phyloP scores from a whole-genome alignment of 208 protist genomes.

The Blastocrithidia nonstop region DNA sequence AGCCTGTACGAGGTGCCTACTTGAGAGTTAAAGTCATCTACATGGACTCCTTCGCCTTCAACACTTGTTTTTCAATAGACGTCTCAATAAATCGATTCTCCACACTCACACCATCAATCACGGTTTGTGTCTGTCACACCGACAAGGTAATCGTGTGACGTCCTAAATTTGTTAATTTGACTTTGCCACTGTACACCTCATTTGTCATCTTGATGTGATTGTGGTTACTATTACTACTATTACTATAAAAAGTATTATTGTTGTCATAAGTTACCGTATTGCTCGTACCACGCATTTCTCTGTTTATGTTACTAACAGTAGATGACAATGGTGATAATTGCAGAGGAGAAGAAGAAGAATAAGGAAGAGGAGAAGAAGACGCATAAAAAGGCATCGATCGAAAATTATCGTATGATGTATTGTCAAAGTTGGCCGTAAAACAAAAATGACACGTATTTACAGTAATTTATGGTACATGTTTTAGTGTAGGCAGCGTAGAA shows the following conservation, averaged over 20 bases:
- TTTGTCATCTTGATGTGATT: conserved; percentile 6
- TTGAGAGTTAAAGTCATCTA: conserved; percentile 31
- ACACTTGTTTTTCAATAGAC: conserved; percentile 19
- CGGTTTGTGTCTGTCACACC: conserved; percentile 46
- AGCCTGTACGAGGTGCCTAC: conserved; percentile 16
- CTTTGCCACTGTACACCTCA: conserved; percentile 20
- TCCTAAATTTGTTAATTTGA: conserved; percentile 48
- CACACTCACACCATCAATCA: conserved; percentile 48
- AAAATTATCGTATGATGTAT: too few relatives aligned
- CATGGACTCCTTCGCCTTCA: conserved; percentile 41
- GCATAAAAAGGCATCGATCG: too few relatives aligned
- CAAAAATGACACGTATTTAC: conserved; percentile 34
- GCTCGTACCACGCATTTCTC: too few relatives aligned
- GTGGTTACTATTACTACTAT: conserved; percentile 11
- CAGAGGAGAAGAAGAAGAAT: too few relatives aligned
- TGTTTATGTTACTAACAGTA: too few relatives aligned
- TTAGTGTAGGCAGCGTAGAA: conserved; percentile 27
- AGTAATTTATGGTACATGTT: conserved; percentile 33
- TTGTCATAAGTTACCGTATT: too few relatives aligned
- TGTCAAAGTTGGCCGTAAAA: conserved; percentile 26
- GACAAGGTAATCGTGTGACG: conserved; percentile 19
- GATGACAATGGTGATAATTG: background rate
- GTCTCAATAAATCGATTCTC: conserved; percentile 32
- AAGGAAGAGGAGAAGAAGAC: too few relatives aligned
- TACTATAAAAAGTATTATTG: conserved; percentile 5